A percentile compares a stretch with the other conserved stretches of the same genome.
These are phyloP conservation scores for Maudiozyma bulderi DNA, from an alignment of 805 yeast genomes.

Conservation along the genomic window DNA sequence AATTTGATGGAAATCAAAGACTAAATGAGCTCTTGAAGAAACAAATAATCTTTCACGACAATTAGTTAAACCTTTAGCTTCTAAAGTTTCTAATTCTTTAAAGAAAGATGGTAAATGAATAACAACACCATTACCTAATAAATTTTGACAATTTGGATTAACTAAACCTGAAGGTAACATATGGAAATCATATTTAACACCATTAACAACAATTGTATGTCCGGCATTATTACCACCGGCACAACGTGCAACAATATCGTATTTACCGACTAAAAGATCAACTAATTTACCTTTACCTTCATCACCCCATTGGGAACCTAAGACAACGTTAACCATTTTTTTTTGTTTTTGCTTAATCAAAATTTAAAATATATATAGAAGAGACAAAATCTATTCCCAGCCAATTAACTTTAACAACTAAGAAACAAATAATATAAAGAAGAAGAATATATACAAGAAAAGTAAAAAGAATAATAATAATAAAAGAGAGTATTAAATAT, in stretches of 20 bases:
- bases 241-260: constrained; percentile 96
- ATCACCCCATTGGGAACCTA: constrained; percentile 99
- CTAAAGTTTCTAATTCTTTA: constrained; percentile 71
- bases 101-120: constrained; percentile 91
- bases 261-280: constrained; percentile 85
- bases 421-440: too few species aligned
- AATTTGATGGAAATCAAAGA: constrained; percentile 95
- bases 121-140: constrained; percentile 94
- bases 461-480: background rate
- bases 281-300: constrained; percentile 99
- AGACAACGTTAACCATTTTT: constrained; percentile 57
- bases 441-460: background rate
- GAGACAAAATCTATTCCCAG: background rate
- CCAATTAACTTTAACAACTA: background rate
- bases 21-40: constrained; percentile 91
- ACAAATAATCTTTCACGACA: constrained; percentile 65
- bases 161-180: constrained; percentile 98
- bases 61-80: constrained; percentile 61
- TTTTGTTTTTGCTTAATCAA: background rate
- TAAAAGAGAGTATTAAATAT: background rate
- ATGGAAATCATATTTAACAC: constrained; percentile 90
- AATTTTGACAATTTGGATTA: constrained; percentile 80
- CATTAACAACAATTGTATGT: constrained; percentile 90
- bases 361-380: background rate
- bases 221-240: constrained; percentile 99